Base-by-base conservation (phyloP, 2,329 filamentous ascomycete genomes). In the Fusarium hostae region DNA sequence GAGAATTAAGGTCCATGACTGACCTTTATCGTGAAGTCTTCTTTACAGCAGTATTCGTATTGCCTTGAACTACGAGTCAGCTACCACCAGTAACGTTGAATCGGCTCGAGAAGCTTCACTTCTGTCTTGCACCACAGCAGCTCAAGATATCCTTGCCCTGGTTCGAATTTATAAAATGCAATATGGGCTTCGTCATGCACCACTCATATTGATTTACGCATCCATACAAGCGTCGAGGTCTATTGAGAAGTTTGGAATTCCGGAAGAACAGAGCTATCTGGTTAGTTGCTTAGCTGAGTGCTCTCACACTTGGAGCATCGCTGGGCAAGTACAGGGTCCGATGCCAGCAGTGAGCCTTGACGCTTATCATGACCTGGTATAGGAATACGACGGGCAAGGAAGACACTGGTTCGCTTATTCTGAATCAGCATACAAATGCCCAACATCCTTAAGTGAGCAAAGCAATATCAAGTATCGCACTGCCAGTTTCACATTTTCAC, bases 251-350 rank as follows among this genome's bases (percentile, higher is more conserved):
- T 59, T 39, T 22, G 59, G 59, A 2, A 61, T 61, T 15, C 59
- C 59, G 10, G 59, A 61, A 13, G 59, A 61, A 30, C 51, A 61
- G 11, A 58, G 26, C 15, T 61, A 61, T 12, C n/a, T 61, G 12
- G 20, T 58, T 4, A 34, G 15, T 15, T 61, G 40, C 16, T 24
- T 61, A 3, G 26, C 52, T 11, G 59, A 61, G 34, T 58, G 59
- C 16, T 34, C 59, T 34, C 22, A 24, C 5, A 61, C 59, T 34
- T 63, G 59, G 56, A 59, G 44, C n/a, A 59, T 59, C 5, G 56
- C 56, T 12, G 28, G 44, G 3, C 44, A 52, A 39, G 44, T 59
- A 11, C 56, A 59, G 3, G 34, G 34, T 2, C 34, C 56, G 22
- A 32, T 39, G 34, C 44, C 44, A 6, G 34, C 5, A 12, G 44